Evolutionary conservation across 345 rosid genomes (phyloP).

Genomic region (Brassica napus): Da-Ae NC_063440.1:1941501-1942000

Average conservation of each 20-base stretch:
- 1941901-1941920: background rate
- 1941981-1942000: background rate
- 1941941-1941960: background rate
- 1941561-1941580: no score
- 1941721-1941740: background rate
- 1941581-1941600: no score
- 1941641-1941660: background rate
- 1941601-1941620: background rate
- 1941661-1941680: background rate
- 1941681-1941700: background rate
- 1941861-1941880: background rate
- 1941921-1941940: background rate
- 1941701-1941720: background rate
- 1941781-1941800: no score
- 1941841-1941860: no score
- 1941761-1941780: background rate
- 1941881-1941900: background rate
- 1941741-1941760: background rate
- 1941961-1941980: background rate
- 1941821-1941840: no score
- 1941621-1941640: background rate
- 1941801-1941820: no score
- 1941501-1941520: no score
- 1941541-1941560: no score
- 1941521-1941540: no score